Evolutionary conservation across 257 asterid species (phyloP), one percentile per base, ranked within the genome.

Genomic region (Solanum medicagineum): DNA sequence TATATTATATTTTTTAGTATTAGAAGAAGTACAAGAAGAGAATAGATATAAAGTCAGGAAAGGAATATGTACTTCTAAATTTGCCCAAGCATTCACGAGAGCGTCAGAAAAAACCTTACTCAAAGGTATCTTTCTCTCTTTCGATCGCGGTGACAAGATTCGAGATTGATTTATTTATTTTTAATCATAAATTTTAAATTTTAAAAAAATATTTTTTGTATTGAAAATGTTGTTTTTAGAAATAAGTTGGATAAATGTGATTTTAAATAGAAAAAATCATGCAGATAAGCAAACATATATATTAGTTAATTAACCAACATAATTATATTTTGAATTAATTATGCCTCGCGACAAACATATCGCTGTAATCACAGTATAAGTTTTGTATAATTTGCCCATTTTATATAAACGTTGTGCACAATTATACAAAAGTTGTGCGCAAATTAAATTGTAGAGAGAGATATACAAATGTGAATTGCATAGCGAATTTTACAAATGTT

Each of bases 1-100:
- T 57, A 57, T 57, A 17, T 20, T 57, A 8, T 20, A 59, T 12
- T 1, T 57, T 56, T 56, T 59, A 57, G 40, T 62, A 12, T 62
- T 0, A 51, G 12, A 13, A 62, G 19, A 73, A 73, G 57, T 74
- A 12, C 81, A 73, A 45, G 0, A 6, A n/a, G n/a, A 74, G 57
- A 45, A 45, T 8, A 45, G 60, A 7, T 49, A 42, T 22, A 3
- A 49, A 75, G 60, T 75, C 60, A 24, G 14, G 24, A 49, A 22
- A 49, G 0, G 44, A 77, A 24, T 77, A 51, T 77, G 26, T 77
- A 77, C 82, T 16, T 51, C 82, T 51, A 77, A 77, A 77, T n/a
- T 19, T 81, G 85, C 29, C 85, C 63, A 85, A 82, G 87, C 84
- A 83, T 55, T 83, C 90, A 90, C 88, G 87, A 89, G 89, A 17